Base-by-base conservation (phyloP, 1,284 basidiomycete genomes). In the Mixia osmundae region DNA sequence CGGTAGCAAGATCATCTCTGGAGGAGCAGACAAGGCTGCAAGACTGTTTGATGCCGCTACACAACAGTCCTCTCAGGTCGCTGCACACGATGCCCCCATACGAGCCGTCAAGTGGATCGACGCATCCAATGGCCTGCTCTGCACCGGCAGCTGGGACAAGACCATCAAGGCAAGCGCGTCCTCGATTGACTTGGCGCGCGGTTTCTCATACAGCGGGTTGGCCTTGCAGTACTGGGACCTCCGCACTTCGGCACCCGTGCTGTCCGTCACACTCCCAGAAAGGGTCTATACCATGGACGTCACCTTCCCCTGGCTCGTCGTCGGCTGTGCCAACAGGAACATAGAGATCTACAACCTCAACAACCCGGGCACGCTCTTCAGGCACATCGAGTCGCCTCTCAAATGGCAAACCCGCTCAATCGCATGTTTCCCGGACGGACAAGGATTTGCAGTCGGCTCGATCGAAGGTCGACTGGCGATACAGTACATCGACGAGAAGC, bases 401-500 rank as follows among this genome's bases (percentile, higher is more conserved):
- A 87, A 89, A 55, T 83, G 78, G 76, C 89, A 95, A 59, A 94
- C 89, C 3, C 70, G 89, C 29, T 72, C 76, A 27, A 44, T 91
- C 4, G 68, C 75, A 3, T 89, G 80, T 55, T 87, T 91, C 58
- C 76, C 77, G 9, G 65, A 66, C 1, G 71, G 61, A 16, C 72
- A 71, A 43, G 80, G 82, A 0, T 94, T 80, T 50, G 83, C 85
- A 0, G 67, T 95, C 0, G 89, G 89, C 12, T 87, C 82, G 52
- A 72, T 94, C 9, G 89, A 97, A 58, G 89, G 89, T 7, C 67
- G 89, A 34, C 83, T 95, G 1, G 87, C 80, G 2, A 85, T 97
- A 43, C 89, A 95, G 76, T 91, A 57, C 54, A 78, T 59, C 29
- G 10, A 24, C 18, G 35, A 30, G 33, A 10, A 12, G 87, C 52